These are phyloP conservation scores for Tilletia caries DNA, from an alignment of 1,284 basidiomycete genomes.

Conservation along the genomic window DNA sequence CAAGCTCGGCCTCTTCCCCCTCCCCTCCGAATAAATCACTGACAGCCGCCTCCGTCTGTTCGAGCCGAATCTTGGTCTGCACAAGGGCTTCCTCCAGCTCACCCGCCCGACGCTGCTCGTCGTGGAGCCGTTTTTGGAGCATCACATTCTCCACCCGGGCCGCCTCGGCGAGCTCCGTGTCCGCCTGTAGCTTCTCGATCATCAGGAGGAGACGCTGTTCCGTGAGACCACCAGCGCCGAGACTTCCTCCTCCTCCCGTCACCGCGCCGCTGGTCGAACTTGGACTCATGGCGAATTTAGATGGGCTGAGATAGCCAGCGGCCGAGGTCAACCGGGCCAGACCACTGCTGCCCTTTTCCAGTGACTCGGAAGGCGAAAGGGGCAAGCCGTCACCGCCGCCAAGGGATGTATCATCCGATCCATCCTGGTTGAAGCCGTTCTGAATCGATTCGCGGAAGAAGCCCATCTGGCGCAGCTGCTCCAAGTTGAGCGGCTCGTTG, in stretches of 20 bases:
- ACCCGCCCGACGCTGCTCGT: neutral
- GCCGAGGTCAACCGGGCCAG: neutral
- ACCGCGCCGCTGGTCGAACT: neutral
- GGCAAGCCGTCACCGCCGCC: slow-evolving; percentile 7
- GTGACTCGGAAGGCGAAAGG: neutral
- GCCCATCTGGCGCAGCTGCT: neutral
- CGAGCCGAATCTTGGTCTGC: neutral
- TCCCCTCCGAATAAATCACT: slow-evolving; percentile 14
- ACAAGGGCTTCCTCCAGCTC: slow-evolving; percentile 14
- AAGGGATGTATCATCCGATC: neutral
- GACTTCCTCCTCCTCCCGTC: too few relatives aligned
- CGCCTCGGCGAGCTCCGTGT: slow-evolving; percentile 5
- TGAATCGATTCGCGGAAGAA: slow-evolving; percentile 12
- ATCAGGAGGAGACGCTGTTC: slow-evolving; percentile 6
- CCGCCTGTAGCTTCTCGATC: slow-evolving; percentile 13
- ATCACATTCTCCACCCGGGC: slow-evolving; percentile 15
- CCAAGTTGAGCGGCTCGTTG: slow-evolving; percentile 14
- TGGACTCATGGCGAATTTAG: neutral
- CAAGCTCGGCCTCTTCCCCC: neutral
- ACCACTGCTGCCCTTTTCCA: neutral
- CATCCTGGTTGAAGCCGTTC: neutral
- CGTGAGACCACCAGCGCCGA: neutral
- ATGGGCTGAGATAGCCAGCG: neutral
- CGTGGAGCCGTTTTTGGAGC: neutral
- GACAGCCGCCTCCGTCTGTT: slow-evolving; percentile 19